phyloP scores from a whole-genome alignment of 1,139 yeast genomes.

The Kurtzmaniella natalensis region DNA sequence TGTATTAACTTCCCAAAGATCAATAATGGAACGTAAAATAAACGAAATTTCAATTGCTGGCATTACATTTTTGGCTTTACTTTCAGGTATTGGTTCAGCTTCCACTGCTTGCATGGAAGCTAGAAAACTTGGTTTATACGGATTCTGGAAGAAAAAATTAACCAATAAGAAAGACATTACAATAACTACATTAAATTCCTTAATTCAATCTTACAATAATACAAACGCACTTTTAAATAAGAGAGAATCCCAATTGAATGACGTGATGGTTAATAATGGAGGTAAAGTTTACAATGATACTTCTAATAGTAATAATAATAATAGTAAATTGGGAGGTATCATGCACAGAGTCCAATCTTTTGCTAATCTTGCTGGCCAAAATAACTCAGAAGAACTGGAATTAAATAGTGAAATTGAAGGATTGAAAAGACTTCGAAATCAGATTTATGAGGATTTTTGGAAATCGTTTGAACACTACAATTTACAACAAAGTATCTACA shows the following conservation, averaged over 20 bases:
- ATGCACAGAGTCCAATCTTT: conserved; percentile 41
- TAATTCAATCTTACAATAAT: conserved; percentile 36
- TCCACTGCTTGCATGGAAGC: conserved; percentile 47
- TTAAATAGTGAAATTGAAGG: conserved; percentile 34
- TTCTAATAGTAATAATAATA: conserved; percentile 10
- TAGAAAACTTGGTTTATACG: not conserved
- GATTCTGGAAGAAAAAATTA: conserved; percentile 1
- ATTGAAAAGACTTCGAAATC: conserved; percentile 22
- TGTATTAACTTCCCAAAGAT: conserved; percentile 13
- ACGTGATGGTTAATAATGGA: conserved; percentile 16
- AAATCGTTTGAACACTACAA: conserved; percentile 15
- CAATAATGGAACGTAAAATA: conserved; percentile 38
- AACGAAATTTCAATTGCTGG: conserved; percentile 69
- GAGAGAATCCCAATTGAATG: conserved; percentile 29
- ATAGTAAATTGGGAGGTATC: conserved; percentile 19
- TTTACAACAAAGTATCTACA: conserved; percentile 8
- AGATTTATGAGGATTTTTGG: conserved; percentile 28
- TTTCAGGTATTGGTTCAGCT: conserved; percentile 73
- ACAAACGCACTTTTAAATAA: conserved; percentile 31
- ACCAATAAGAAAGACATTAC: not conserved
- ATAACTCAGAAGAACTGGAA: conserved; percentile 25
- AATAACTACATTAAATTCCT: conserved; percentile 16
- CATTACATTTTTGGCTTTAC: conserved; percentile 62
- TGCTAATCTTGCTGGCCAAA: conserved; percentile 26
- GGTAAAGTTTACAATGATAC: conserved; percentile 25